These are phyloP conservation scores for Sporobolus alterniflorus DNA, from an alignment of 202 grass and related monocot genomes.

Conservation along the genomic window DNA sequence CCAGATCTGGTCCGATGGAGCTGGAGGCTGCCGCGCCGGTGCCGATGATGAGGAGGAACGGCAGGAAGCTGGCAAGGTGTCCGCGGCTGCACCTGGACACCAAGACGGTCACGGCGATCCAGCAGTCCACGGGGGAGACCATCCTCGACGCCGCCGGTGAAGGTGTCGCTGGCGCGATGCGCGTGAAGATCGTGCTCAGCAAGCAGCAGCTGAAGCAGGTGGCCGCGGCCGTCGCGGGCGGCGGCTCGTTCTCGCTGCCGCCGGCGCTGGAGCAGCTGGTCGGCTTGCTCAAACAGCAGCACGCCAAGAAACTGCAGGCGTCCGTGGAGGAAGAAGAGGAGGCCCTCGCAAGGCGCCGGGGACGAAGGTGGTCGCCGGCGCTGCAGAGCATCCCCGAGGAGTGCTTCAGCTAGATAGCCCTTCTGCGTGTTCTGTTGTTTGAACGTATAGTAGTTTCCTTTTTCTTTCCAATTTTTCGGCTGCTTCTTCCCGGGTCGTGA, in stretches of 20 bases:
- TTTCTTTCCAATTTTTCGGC: background rate
- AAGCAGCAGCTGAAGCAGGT: slow-evolving; percentile 90
- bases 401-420: slow-evolving; percentile 35
- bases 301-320: slow-evolving; percentile 44
- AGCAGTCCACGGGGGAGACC: slow-evolving; percentile 54
- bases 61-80: slow-evolving; percentile 63
- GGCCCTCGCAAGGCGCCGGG: slow-evolving; percentile 3
- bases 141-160: background rate
- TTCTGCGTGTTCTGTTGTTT: background rate
- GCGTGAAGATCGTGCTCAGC: slow-evolving; percentile 81
- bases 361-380: slow-evolving; percentile 69
- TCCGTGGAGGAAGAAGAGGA: background rate
- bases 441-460: slow-evolving; percentile 29
- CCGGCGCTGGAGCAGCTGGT: slow-evolving; percentile 75
- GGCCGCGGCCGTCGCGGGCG: slow-evolving; percentile 43
- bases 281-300: slow-evolving; percentile 51
- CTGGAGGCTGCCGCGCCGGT: slow-evolving; percentile 26
- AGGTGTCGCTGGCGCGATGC: slow-evolving; percentile 35
- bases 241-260: slow-evolving; percentile 38
- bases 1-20: slow-evolving; percentile 47
- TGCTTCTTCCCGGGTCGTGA: slow-evolving; percentile 28
- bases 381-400: slow-evolving; percentile 90
- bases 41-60: slow-evolving; percentile 45
- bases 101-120: slow-evolving; percentile 50
- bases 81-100: slow-evolving; percentile 63